phyloP scores from a whole-genome alignment of 2,329 filamentous ascomycete species.

The Plectosphaerella plurivora region DNA sequence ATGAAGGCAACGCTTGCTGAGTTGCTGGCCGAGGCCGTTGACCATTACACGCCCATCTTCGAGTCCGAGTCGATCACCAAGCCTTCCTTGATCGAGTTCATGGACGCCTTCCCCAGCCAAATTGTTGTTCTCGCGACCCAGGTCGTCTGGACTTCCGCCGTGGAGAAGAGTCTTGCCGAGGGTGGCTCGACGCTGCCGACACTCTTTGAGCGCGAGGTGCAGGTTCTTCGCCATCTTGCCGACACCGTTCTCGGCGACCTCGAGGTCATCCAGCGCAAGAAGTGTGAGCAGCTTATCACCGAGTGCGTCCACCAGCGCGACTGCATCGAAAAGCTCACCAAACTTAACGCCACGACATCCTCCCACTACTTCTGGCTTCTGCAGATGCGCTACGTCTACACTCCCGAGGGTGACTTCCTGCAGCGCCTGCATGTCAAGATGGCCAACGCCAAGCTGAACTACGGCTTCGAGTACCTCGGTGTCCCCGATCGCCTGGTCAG shows the following conservation, averaged over 20 bases:
- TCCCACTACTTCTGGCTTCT: slow-evolving; percentile 90
- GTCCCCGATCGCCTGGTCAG: slow-evolving; percentile 94
- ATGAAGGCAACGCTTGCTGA: slow-evolving; percentile 96
- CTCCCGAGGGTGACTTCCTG: slow-evolving; percentile 72
- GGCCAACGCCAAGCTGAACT: slow-evolving; percentile 92
- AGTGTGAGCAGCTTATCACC: slow-evolving; percentile 97
- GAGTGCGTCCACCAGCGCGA: slow-evolving; percentile 98
- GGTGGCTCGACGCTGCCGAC: slow-evolving; percentile 65
- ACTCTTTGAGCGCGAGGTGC: slow-evolving; percentile 78
- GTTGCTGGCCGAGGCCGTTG: slow-evolving; percentile 78
- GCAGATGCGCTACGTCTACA: slow-evolving; percentile 95
- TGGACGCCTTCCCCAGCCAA: slow-evolving; percentile 82
- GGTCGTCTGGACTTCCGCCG: slow-evolving; percentile 85
- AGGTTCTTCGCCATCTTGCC: slow-evolving; percentile 80
- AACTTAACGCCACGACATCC: slow-evolving; percentile 67
- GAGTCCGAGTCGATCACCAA: slow-evolving; percentile 65
- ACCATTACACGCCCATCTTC: slow-evolving; percentile 77
- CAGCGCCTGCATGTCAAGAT: slow-evolving; percentile 87
- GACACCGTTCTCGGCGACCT: slow-evolving; percentile 87
- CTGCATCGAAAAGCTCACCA: slow-evolving; percentile 79
- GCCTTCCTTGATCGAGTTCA: slow-evolving; percentile 70
- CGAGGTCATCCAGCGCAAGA: slow-evolving; percentile 82
- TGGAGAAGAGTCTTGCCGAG: slow-evolving; percentile 70
- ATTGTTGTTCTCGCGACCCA: slow-evolving; percentile 94
- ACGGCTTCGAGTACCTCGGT: slow-evolving; percentile 97